A percentile compares a stretch with the other conserved stretches of the same genome.
These are phyloP conservation scores for Suillus ampliporus DNA, from an alignment of 768 basidiomycete genomes.

Conservation along the genomic window DNA sequence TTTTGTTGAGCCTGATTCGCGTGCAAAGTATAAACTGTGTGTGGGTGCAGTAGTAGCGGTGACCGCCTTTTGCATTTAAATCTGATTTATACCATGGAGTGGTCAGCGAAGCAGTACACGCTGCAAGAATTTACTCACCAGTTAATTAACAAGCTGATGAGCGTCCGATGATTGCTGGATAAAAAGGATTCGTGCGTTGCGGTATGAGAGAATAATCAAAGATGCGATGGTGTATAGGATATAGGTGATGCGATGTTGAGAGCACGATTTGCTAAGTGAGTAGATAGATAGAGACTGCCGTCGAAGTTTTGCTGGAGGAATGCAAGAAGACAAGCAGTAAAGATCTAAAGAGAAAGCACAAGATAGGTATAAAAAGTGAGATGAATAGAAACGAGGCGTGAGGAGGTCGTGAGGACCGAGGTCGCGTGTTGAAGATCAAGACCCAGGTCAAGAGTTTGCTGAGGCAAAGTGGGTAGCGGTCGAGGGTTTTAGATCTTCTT, in stretches of 20 bases:
- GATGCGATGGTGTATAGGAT: constrained; percentile 48
- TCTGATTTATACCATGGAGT: constrained; percentile 37
- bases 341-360: constrained; percentile 44
- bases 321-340: constrained; percentile 42
- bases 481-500: constrained; percentile 42
- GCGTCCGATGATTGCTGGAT: constrained; percentile 52
- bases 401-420: constrained; percentile 60
- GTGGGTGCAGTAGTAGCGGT: constrained; percentile 54
- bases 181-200: constrained; percentile 47
- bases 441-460: constrained; percentile 32
- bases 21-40: constrained; percentile 41
- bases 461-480: constrained; percentile 39
- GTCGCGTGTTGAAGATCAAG: constrained; percentile 45
- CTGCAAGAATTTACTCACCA: constrained; percentile 40
- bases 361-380: constrained; percentile 63
- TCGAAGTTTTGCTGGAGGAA: constrained; percentile 43
- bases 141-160: constrained; percentile 50
- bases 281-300: constrained; percentile 43
- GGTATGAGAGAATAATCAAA: constrained; percentile 56
- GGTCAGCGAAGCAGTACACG: constrained; percentile 19
- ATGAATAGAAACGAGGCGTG: constrained; percentile 48
- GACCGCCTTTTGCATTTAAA: constrained; percentile 78
- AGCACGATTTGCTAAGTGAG: constrained; percentile 41
- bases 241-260: constrained; percentile 37
- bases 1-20: constrained; percentile 42